A percentile compares a stretch with the other conserved stretches of the same genome.
Conservation (phyloP, 2,329 filamentous ascomycete species). For the Ophiostoma himal-ulmi region DNA sequence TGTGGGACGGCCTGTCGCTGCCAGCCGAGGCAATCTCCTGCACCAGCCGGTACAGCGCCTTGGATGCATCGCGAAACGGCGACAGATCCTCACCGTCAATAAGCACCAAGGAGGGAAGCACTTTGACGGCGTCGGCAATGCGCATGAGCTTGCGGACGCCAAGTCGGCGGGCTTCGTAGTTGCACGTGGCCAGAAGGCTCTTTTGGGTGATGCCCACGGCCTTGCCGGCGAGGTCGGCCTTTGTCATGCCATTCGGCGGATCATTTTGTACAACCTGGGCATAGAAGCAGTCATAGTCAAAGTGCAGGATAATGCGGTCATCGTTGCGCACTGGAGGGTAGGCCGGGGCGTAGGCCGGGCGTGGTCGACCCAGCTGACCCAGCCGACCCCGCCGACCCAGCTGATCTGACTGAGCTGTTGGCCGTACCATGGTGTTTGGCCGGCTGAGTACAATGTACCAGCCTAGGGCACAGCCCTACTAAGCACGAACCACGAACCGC, state of each 20-base stretch:
- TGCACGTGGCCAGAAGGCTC: conserved; percentile 87
- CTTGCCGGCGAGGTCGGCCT: conserved; percentile 51
- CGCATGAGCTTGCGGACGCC: conserved; percentile 78
- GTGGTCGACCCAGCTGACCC: background rate
- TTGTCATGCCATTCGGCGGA: conserved; percentile 36
- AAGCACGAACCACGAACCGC: background rate
- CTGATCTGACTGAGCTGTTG: background rate
- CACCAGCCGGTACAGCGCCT: conserved; percentile 69
- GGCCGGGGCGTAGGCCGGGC: background rate
- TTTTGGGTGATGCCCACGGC: conserved; percentile 88
- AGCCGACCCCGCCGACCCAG: background rate
- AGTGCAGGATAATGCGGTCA: conserved; percentile 69
- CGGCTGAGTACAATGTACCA: background rate
- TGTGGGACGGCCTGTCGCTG: background rate
- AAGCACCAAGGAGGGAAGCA: conserved; percentile 79
- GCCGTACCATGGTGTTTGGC: background rate
- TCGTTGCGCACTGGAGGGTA: conserved; percentile 42
- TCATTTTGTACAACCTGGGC: conserved; percentile 83
- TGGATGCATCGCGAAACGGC: conserved; percentile 79
- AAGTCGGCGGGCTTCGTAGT: conserved; percentile 78
- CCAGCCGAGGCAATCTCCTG: conserved; percentile 33
- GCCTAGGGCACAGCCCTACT: background rate
- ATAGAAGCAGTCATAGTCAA: conserved; percentile 92
- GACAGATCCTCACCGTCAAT: conserved; percentile 82
- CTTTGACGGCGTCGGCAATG: conserved; percentile 69